Evolutionary conservation across 345 rosid genomes (phyloP), one percentile per base, ranked within the genome.

Genomic region (Eucalyptus melliodora): DNA sequence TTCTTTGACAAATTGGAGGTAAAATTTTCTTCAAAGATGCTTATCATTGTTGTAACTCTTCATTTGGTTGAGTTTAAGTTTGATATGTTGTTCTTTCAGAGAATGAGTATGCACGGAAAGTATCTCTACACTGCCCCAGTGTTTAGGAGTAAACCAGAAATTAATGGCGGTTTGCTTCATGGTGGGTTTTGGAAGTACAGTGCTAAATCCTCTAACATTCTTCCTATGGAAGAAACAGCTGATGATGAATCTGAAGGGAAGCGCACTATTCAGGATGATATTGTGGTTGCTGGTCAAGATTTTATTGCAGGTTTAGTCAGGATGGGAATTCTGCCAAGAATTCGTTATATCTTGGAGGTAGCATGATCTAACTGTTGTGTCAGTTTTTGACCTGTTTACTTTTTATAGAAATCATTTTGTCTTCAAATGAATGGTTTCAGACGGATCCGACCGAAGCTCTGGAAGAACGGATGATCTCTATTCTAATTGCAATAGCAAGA

Each of bases 161-260:
- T 95, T 89, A 96, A 94, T 92, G 94, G 88, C 86, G 97, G 99
- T 88, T 97, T 96, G 89, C 97, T 96, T 82, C 95, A 86, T 87
- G 98, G 98, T 92, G 97, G 98, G 87, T 96, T 93, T 91, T 96
- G 99, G 99, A 97, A 97, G 93, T 96, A 97, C 92, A 95, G 93
- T 89, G 96, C 97, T n/a, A 97, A 97, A 93, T 94, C 96, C 89
- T 95, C 98, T 89, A 97, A 95, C 72, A 88, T 97, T 87, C 91
- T 94, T 89, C 91, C 92, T 89, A 91, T 88, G 83, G 90, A 93
- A 55, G 94, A 94, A 88, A 87, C 85, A 82, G 23, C 90, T 88
- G 94, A 92, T 93, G 96, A 95, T 34, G 98, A 93, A 87, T 90
- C 91, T 77, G 95, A 94, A 92, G 96, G 92, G 87, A 91, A 91